Base-by-base conservation (phyloP, 371 early-diverging fungal genomes). In the Coemansia sp. region DNA sequence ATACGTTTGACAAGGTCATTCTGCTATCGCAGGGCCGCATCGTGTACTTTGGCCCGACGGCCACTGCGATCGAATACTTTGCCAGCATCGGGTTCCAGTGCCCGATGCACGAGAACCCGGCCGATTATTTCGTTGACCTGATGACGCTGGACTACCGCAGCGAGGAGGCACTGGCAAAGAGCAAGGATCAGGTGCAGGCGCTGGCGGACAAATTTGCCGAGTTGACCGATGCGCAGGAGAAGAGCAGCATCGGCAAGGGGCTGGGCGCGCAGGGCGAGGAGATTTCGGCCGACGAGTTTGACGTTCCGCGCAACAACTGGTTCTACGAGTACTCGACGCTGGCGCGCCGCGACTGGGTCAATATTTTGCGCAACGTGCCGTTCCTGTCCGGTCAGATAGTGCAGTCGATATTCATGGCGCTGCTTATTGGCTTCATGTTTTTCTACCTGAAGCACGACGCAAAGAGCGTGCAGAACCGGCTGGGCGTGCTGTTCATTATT, bases 21-120 rank as follows among this genome's bases (percentile, higher is more conserved):
- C 60, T 90, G 50, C 70, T 90, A 30, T 86, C 86, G 43, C 81
- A 84, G 55, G 88, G 90, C 31, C 87, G 88, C 7, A 66, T 82
- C 9, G 81, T 88, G n/a, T 90, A 89, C 55, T 81, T 82, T 56
- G 90, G 90, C 4, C 81, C 84, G 1, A 61, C 81, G 4, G 77
- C 77, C 4, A 68, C 76, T 30, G 80, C 83, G 5, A 63, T 77
- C 8, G 39, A 63, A 9, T 85, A 88, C 72, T 86, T 87, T 68
- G 75, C 79, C 40, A 51, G 56, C 31, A 69, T 87, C 20, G 87
- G 88, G 14, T 87, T 80, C 59, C 66, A 68, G 35, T 79, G 82
- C 47, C 85, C 84, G 0, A 43, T 76, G 34, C 80, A 81, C 59
- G 80, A 81, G 65, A 81, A 76, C 47, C 84, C 82, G 0, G 82